These are phyloP conservation scores for Hyparrhenia diplandra DNA, from an alignment of 176 grass and related monocot genomes.

Conservation along the genomic window DNA sequence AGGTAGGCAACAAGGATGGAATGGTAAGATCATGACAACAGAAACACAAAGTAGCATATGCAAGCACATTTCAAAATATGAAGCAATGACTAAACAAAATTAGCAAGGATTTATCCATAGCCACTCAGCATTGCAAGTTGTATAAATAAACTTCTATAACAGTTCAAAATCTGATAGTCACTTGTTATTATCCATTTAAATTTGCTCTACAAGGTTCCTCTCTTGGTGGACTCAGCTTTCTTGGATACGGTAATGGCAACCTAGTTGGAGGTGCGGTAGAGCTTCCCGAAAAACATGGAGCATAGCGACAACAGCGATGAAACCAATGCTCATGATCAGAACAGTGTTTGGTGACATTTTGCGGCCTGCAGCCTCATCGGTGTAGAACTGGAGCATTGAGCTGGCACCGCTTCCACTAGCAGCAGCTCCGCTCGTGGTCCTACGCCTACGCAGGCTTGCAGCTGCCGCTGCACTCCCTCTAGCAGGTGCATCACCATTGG, in stretches of 20 bases:
- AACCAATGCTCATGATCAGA: conserved; percentile 93
- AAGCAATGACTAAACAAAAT: neutral
- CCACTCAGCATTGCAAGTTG: neutral
- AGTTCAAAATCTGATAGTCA: neutral
- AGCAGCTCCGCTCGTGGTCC: conserved; percentile 35
- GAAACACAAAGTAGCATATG: neutral
- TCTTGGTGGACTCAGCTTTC: neutral
- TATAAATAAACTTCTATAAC: neutral
- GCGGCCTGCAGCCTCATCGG: conserved; percentile 66
- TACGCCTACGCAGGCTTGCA: conserved; percentile 66
- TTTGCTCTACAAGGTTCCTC: neutral
- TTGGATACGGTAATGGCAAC: neutral
- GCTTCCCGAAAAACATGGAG: conserved; percentile 87
- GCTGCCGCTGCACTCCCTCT: conserved; percentile 70
- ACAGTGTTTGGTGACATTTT: conserved; percentile 94
- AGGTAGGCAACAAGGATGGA: neutral
- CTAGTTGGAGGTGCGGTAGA: conserved; percentile 60
- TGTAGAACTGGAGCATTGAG: conserved; percentile 91
- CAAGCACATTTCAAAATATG: neutral
- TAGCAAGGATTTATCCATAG: neutral
- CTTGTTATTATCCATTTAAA: conserved; percentile 23
- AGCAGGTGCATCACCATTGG: conserved; percentile 55
- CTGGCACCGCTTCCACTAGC: conserved; percentile 43
- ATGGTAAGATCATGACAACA: neutral
- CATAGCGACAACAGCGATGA: conserved; percentile 73